Evolutionary conservation across 345 rosid species (phyloP), one percentile per base, ranked within the genome.

Genomic region (Luvunga scandens): DNA sequence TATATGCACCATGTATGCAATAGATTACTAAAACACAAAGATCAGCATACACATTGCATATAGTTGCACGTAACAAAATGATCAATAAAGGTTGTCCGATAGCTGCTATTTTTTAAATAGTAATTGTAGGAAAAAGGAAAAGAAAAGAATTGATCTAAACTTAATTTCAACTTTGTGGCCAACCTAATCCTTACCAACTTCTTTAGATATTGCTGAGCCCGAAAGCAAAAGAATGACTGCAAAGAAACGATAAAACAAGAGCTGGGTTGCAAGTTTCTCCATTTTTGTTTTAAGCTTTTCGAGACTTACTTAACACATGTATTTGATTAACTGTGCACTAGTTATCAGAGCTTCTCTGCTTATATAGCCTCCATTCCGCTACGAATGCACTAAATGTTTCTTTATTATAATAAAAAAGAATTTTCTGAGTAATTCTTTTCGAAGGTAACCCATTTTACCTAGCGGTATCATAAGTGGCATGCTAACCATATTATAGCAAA

Each of bases 151-250:
- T 36, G 39, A 36, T 36, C 39, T 36, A 36, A 36, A 36, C 39
- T 36, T 13, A 45, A 45, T 45, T 13, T 45, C 50, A 12, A 45
- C 18, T 45, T 45, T 45, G 18, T 45, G 4, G 18, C 13, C 50
- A 45, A 45, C 13, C 12, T 6, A 9, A 66, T 66, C 19, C 73
- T 81, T 70, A 89, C 92, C 90, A n/a, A 84, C 85, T 87, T 87
- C 90, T 65, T 84, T 78, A 27, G 87, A 83, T 48, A 66, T 56
- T 65, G 71, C 33, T 5, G 77, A 76, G 48, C 9, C 13, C 16
- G 76, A 25, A 57, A 66, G 77, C 24, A 78, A 36, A 28, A 78
- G 36, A 45, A 86, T 73, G 61, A 70, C 50, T 65, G 83, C 27
- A 72, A 79, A 74, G 81, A 82, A 64, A 66, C 72, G n/a, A 83